These are phyloP conservation scores for Zygoascus meyerae DNA, from an alignment of 1,139 yeast genomes.

Conservation along the genomic window DNA sequence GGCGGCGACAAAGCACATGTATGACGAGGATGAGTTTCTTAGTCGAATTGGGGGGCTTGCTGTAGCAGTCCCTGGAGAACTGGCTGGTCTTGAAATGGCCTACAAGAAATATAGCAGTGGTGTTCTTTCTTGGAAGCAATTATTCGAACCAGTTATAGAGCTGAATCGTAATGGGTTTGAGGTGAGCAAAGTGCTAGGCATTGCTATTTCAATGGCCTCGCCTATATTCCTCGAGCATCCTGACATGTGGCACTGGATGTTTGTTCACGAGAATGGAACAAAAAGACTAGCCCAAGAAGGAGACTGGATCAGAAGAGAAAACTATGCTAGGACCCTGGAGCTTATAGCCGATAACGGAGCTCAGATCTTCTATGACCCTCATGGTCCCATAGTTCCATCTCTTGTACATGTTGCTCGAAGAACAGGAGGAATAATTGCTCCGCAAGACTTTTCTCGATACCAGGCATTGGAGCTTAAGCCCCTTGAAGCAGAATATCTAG, in stretches of 20 bases:
- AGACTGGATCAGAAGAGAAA: conserved; percentile 54
- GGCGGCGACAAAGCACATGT: conserved; percentile 61
- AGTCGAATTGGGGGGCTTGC: conserved; percentile 80
- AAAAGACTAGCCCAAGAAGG: conserved; percentile 44
- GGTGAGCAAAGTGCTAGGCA: conserved; percentile 45
- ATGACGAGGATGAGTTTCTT: conserved; percentile 38
- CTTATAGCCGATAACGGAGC: conserved; percentile 70
- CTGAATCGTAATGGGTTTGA: conserved; percentile 65
- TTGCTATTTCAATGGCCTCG: conserved; percentile 30
- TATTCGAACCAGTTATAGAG: conserved; percentile 68
- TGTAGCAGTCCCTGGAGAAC: conserved; percentile 83
- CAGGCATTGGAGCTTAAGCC: conserved; percentile 52
- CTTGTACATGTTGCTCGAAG: conserved; percentile 43
- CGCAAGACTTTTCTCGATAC: conserved; percentile 62
- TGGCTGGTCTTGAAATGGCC: conserved; percentile 68
- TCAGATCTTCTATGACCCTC: conserved; percentile 73
- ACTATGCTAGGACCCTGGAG: conserved; percentile 60
- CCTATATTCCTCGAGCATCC: conserved; percentile 13
- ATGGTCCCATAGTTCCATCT: conserved; percentile 61
- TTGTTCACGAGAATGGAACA: conserved; percentile 32
- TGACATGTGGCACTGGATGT: conserved; percentile 30
- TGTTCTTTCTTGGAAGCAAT: conserved; percentile 60
- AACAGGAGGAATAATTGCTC: conserved; percentile 57
- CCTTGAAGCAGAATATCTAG: conserved; percentile 42
- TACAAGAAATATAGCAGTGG: conserved; percentile 64